phyloP scores from a whole-genome alignment of 805 yeast species.

The Wickerhamomyces bovis region DNA sequence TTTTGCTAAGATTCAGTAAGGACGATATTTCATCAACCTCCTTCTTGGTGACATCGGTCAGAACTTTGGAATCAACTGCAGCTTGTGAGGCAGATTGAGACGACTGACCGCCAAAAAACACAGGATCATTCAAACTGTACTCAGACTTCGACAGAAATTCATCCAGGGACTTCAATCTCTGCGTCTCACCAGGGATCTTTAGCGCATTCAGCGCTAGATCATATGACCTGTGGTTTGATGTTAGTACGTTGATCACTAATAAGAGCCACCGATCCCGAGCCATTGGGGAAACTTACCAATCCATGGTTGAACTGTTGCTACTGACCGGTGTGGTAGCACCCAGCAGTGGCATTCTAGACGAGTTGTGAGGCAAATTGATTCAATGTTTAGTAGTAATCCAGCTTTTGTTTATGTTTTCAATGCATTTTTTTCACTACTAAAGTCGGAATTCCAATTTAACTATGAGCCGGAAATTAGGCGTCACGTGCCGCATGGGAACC shows the following conservation, averaged over 20 bases:
- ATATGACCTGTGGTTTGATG: constrained; percentile 17
- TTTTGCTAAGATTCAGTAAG: constrained; percentile 32
- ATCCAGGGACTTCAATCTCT: constrained; percentile 16
- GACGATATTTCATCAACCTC: constrained; percentile 37
- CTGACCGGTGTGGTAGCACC: neutral
- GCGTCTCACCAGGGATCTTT: constrained; percentile 8
- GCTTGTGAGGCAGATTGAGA: neutral
- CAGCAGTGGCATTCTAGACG: neutral
- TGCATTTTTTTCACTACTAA: constrained; percentile 1
- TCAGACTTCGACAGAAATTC: constrained; percentile 12
- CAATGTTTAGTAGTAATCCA: neutral
- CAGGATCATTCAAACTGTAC: constrained; percentile 9
- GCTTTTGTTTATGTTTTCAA: constrained; percentile 10
- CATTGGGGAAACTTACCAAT: neutral
- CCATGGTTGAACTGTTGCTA: neutral
- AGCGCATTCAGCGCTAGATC: constrained; percentile 20
- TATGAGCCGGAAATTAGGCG: neutral
- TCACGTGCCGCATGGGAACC: neutral
- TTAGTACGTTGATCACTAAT: constrained; percentile 4
- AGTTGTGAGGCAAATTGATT: neutral
- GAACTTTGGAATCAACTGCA: neutral
- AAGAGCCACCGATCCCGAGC: neutral
- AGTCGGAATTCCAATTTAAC: neutral
- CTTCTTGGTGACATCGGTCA: constrained; percentile 24
- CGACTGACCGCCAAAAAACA: constrained; percentile 1